These are phyloP conservation scores for Neonectria coccinea DNA, from an alignment of 2,329 filamentous ascomycete species.

Conservation along the genomic window DNA sequence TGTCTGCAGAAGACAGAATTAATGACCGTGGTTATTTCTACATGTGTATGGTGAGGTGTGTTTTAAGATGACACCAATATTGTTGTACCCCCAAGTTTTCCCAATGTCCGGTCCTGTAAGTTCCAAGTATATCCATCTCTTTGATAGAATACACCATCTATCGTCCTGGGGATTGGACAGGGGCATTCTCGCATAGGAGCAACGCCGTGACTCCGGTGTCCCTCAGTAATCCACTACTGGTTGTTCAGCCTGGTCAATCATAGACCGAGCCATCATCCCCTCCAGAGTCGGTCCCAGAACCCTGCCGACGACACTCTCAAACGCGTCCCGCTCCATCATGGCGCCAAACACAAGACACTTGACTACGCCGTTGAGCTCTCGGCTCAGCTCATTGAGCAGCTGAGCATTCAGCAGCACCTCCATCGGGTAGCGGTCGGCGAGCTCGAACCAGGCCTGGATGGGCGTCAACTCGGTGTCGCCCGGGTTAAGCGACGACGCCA, in stretches of 20 bases:
- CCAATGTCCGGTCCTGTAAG: neutral
- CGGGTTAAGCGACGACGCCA: constrained; percentile 59
- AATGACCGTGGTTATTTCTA: constrained; percentile 3
- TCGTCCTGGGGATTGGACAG: too few relatives aligned
- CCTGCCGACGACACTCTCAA: constrained; percentile 58
- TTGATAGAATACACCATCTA: neutral
- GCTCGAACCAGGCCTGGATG: constrained; percentile 68
- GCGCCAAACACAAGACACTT: constrained; percentile 63
- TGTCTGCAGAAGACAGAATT: neutral
- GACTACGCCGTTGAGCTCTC: constrained; percentile 57
- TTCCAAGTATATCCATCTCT: neutral
- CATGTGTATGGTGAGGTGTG: neutral
- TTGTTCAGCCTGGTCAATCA: constrained; percentile 11
- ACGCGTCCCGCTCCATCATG: constrained; percentile 58
- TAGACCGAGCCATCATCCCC: constrained; percentile 30
- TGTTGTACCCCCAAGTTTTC: neutral
- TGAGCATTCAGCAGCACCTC: constrained; percentile 51
- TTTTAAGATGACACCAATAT: neutral
- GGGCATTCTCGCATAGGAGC: too few relatives aligned
- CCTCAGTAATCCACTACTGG: too few relatives aligned
- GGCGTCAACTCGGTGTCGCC: constrained; percentile 59
- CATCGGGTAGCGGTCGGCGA: constrained; percentile 56
- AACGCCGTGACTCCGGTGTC: too few relatives aligned
- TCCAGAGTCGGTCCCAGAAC: constrained; percentile 51
- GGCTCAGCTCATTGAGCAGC: constrained; percentile 53